phyloP scores from a whole-genome alignment of 805 yeast species.

The Candida endomychidarum region DNA sequence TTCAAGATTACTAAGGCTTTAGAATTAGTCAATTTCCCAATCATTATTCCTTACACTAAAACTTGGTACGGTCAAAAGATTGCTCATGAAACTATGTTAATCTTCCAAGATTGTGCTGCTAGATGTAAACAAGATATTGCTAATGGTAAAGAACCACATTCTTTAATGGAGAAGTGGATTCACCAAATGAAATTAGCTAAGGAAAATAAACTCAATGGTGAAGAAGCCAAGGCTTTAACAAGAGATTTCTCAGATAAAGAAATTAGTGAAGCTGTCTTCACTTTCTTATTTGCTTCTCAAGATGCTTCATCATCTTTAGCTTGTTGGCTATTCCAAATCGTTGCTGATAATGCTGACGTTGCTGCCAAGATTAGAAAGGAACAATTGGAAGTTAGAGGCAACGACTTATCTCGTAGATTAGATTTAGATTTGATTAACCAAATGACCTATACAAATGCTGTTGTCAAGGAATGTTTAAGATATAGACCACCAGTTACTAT shows the following conservation, averaged over 20 bases:
- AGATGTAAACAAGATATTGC: slow-evolving; percentile 80
- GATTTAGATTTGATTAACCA: slow-evolving; percentile 72
- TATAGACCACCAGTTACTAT: slow-evolving; percentile 96
- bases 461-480: slow-evolving; percentile 88
- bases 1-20: slow-evolving; percentile 91
- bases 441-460: slow-evolving; percentile 88
- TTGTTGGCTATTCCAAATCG: slow-evolving; percentile 96
- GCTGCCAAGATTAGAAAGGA: slow-evolving; percentile 85
- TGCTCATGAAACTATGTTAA: slow-evolving; percentile 91
- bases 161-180: slow-evolving; percentile 97
- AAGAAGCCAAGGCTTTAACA: slow-evolving; percentile 57
- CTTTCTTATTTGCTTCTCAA: slow-evolving; percentile 95
- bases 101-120: slow-evolving; percentile 85
- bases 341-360: slow-evolving; percentile 94
- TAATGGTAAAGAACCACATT: slow-evolving; percentile 72
- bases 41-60: slow-evolving; percentile 92
- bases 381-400: slow-evolving; percentile 78
- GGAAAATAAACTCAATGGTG: slow-evolving; percentile 47
- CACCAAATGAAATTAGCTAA: slow-evolving; percentile 75
- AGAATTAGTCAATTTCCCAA: slow-evolving; percentile 96
- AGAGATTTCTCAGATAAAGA: slow-evolving; percentile 88
- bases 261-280: slow-evolving; percentile 94
- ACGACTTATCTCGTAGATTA: slow-evolving; percentile 65
- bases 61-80: slow-evolving; percentile 96
- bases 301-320: slow-evolving; percentile 97